phyloP scores from a whole-genome alignment of 2,329 filamentous ascomycete species.

The Hypoxylon sp. region DNA sequence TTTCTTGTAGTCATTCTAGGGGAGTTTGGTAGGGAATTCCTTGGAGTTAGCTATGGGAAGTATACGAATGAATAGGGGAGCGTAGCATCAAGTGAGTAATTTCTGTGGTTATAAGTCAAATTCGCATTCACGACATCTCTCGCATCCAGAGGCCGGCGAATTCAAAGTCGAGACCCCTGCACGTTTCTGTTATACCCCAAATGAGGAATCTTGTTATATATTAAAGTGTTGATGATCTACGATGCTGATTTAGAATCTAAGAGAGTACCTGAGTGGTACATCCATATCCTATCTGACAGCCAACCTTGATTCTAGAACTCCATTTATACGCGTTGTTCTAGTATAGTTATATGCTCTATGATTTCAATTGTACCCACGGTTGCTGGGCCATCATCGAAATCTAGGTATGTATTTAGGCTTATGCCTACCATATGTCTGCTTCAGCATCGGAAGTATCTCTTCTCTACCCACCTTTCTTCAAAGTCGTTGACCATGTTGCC shows the following conservation, averaged over 20 bases:
- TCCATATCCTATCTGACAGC: constrained; percentile 13
- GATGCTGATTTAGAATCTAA: constrained; percentile 19
- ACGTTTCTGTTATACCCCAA: neutral
- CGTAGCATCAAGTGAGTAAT: neutral
- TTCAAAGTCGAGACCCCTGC: neutral
- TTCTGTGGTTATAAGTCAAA: neutral
- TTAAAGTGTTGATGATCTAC: constrained; percentile 20
- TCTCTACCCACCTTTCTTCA: constrained; percentile 91
- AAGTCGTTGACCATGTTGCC: constrained; percentile 85
- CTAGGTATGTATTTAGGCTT: constrained; percentile 21
- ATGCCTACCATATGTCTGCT: constrained; percentile 35
- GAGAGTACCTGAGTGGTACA: constrained; percentile 5
- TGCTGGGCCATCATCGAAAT: neutral
- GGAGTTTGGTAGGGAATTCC: neutral
- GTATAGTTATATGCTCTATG: constrained; percentile 16
- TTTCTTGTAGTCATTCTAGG: constrained; percentile 20
- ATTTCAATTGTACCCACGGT: constrained; percentile 4
- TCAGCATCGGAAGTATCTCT: constrained; percentile 90
- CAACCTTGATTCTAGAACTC: constrained; percentile 2
- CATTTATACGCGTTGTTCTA: constrained; percentile 18
- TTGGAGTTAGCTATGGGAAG: neutral
- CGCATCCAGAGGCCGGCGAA: neutral
- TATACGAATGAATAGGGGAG: neutral
- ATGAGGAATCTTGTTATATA: constrained; percentile 11
- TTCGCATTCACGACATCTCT: neutral